phyloP scores from a whole-genome alignment of 2,329 filamentous ascomycete species.

The Epichloe typhina region DNA sequence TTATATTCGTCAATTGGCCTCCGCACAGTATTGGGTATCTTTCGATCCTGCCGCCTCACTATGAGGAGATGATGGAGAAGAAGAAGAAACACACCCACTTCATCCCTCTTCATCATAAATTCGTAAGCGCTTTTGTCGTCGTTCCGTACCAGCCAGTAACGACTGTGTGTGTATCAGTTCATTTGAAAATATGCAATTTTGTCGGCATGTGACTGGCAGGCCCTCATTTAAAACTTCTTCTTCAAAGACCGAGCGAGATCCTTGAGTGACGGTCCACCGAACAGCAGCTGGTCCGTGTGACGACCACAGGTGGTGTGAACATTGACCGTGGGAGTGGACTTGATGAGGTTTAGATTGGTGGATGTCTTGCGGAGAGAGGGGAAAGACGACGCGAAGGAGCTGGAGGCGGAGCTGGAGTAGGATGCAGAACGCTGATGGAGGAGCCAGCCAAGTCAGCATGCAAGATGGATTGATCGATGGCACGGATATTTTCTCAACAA shows the following conservation, averaged over 20 bases:
- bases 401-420: slow-evolving; percentile 17
- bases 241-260: slow-evolving; percentile 30
- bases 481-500: too few relatives aligned
- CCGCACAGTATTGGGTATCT: not conserved
- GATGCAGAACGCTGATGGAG: slow-evolving; percentile 15
- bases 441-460: slow-evolving; percentile 9
- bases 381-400: slow-evolving; percentile 11
- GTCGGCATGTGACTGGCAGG: not conserved
- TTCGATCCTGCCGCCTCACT: not conserved
- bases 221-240: slow-evolving; percentile 12
- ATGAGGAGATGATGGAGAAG: not conserved
- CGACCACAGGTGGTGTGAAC: slow-evolving; percentile 41
- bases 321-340: slow-evolving; percentile 31
- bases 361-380: slow-evolving; percentile 18
- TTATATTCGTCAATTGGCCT: not conserved
- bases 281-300: slow-evolving; percentile 40
- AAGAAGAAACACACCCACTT: not conserved
- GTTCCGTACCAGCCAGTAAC: slow-evolving; percentile 17
- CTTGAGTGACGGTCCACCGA: slow-evolving; percentile 33
- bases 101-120: slow-evolving; percentile 1
- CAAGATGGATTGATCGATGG: too few relatives aligned
- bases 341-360: slow-evolving; percentile 20
- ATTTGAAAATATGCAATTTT: slow-evolving; percentile 4
- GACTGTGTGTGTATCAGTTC: slow-evolving; percentile 1
- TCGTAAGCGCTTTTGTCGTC: slow-evolving; percentile 7